Evolutionary conservation across 805 yeast species (phyloP), one percentile per base, ranked within the genome.

Genomic region (Cyberlindnera meyerae): DNA sequence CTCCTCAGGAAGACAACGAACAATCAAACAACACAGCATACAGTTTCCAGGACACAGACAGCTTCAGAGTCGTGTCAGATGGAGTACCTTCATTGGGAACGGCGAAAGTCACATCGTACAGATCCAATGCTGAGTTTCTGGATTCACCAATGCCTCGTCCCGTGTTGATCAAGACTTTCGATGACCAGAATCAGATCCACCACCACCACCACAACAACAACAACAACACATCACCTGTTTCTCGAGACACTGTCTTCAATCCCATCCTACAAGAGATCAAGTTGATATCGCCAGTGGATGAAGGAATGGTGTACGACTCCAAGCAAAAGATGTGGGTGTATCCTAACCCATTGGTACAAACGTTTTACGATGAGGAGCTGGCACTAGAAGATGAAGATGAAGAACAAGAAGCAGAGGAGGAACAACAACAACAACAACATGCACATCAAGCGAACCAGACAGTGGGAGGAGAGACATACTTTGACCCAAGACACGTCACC

Each of bases 401-500:
- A 11, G 27, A n/a, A n/a, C n/a, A n/a, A n/a, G n/a, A n/a, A n/a
- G n/a, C n/a, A n/a, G n/a, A n/a, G n/a, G n/a, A n/a, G n/a, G n/a
- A n/a, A n/a, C n/a, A n/a, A n/a, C n/a, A n/a, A n/a, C n/a, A n/a
- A n/a, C n/a, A n/a, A n/a, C n/a, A n/a, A n/a, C n/a, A n/a, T n/a
- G n/a, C n/a, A n/a, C n/a, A n/a, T 14, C 29, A 27, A 13, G 13
- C 16, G 8, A 11, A 3, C 31, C 24, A 2, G 26, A 9, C 32
- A 31, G 32, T 30, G 14, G 22, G 9, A 20, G 22, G 31, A 11
- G 21, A 35, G 11, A 35, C 37, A 4, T 22, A 45, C 8, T 41
- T 45, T 8, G 47, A 49, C 26, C 37, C 33, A 22, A 21, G 38
- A 17, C 49, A 52, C 4, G 67, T 70, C 2, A 71, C 77, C 0